phyloP scores from a whole-genome alignment of 495 filamentous ascomycete species.

The Choiromyces venosus region DNA sequence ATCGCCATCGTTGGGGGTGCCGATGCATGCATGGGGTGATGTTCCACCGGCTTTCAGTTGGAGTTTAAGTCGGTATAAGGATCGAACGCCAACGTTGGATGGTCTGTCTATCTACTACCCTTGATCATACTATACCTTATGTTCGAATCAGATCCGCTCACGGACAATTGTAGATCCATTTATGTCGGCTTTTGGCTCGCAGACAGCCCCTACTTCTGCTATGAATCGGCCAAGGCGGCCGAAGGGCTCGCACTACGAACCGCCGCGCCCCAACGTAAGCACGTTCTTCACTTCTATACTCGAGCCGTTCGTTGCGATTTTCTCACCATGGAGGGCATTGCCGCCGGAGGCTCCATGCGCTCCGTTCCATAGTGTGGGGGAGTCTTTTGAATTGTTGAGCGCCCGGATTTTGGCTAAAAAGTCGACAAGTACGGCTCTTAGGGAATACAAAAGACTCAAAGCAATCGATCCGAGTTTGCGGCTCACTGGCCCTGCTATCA shows the following conservation, averaged over 20 bases:
- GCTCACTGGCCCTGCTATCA: conserved; percentile 10
- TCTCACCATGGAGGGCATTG: not conserved
- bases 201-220: not conserved
- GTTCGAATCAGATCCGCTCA: not conserved
- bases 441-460: conserved; percentile 19
- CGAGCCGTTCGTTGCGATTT: not conserved
- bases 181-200: not conserved
- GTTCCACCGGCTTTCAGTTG: conserved; percentile 32
- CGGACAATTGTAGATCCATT: not conserved
- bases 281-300: not conserved
- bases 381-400: not conserved
- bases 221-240: not conserved
- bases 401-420: not conserved
- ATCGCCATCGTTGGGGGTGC: conserved; percentile 8
- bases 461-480: conserved; percentile 13
- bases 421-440: conserved; percentile 18
- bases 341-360: not conserved
- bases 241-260: not conserved
- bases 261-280: not conserved
- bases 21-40: conserved; percentile 21
- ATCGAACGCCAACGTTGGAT: not conserved
- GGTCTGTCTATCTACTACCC: not conserved
- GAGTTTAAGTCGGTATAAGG: conserved; percentile 5
- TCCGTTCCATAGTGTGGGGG: not conserved
- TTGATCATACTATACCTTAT: not conserved